Percentiles rank a stretch among this genome's conserved stretches.
Evolutionary conservation across 257 asterid genomes (phyloP).

Genomic region (Craterostigma plantagineum): DNA sequence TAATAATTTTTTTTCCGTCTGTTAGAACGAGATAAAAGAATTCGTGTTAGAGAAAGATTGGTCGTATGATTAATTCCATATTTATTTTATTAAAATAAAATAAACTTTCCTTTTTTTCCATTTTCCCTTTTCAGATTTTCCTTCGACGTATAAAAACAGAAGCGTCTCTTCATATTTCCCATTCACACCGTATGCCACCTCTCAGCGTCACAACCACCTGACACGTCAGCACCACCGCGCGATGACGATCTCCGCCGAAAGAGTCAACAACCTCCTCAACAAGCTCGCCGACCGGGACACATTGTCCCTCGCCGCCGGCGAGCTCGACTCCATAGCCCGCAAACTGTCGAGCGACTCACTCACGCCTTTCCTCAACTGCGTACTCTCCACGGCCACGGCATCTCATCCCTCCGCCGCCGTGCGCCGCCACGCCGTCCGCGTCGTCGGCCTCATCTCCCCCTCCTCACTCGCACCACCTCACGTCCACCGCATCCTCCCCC

Average conservation of each 20-base stretch:
- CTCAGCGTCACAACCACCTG: constrained; percentile 14
- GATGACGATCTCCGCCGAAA: constrained; percentile 27
- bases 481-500: constrained; percentile 35
- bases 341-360: constrained; percentile 31
- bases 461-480: constrained; percentile 55
- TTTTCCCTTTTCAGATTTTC: too few relatives aligned
- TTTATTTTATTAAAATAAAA: too few relatives aligned
- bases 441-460: constrained; percentile 38
- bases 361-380: constrained; percentile 43
- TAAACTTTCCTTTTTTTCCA: too few relatives aligned
- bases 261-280: constrained; percentile 49
- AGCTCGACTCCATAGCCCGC: constrained; percentile 57
- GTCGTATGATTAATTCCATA: too few relatives aligned
- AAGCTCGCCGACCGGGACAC: constrained; percentile 78
- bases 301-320: constrained; percentile 42
- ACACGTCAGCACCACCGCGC: not conserved
- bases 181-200: constrained; percentile 4
- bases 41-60: too few relatives aligned
- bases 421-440: constrained; percentile 78
- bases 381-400: constrained; percentile 52
- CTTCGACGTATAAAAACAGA: constrained; percentile 21
- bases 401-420: constrained; percentile 74
- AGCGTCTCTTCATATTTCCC: constrained; percentile 7
- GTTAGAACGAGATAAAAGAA: too few relatives aligned
- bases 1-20: too few relatives aligned